These are phyloP conservation scores for Heterobasidion parviporum DNA, from an alignment of 1,284 basidiomycete genomes.

Conservation along the genomic window DNA sequence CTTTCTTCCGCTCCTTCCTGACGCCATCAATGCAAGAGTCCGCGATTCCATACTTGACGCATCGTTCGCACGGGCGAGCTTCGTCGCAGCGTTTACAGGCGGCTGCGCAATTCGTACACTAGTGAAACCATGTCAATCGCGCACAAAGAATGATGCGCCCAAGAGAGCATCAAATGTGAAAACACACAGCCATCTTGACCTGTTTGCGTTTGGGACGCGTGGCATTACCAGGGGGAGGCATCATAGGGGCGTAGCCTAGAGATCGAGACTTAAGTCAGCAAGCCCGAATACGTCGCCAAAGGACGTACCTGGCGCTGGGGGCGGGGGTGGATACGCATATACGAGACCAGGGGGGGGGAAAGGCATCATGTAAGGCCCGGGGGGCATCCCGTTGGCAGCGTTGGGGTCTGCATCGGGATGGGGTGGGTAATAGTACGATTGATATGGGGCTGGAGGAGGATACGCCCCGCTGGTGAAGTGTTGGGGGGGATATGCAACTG, in stretches of 20 bases:
- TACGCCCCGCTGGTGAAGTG: slow-evolving; percentile 34
- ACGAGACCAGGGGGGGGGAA: slow-evolving; percentile 53
- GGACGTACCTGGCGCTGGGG: slow-evolving; percentile 35
- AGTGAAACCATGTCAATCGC: slow-evolving; percentile 7
- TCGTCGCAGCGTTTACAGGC: slow-evolving; percentile 87
- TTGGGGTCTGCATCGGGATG: slow-evolving; percentile 31
- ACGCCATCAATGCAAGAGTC: slow-evolving; percentile 67
- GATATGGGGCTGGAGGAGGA: slow-evolving; percentile 35
- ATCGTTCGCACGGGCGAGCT: slow-evolving; percentile 70
- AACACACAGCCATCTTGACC: slow-evolving; percentile 79
- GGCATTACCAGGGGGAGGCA: slow-evolving; percentile 17
- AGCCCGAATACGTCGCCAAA: slow-evolving; percentile 8
- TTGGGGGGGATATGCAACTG: slow-evolving; percentile 31
- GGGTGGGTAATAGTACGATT: slow-evolving; percentile 40
- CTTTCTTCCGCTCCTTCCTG: slow-evolving; percentile 79
- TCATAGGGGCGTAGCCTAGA: slow-evolving; percentile 26
- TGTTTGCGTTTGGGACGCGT: slow-evolving; percentile 67
- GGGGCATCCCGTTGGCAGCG: slow-evolving; percentile 31
- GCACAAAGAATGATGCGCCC: slow-evolving; percentile 6
- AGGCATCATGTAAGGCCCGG: slow-evolving; percentile 41
- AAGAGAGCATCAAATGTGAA: neutral
- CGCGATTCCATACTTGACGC: slow-evolving; percentile 70
- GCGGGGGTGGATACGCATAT: slow-evolving; percentile 44
- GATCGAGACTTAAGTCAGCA: neutral
- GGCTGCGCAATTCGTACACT: slow-evolving; percentile 80